Percentiles rank a stretch among this genome's conserved stretches.
Conservation (phyloP, 2,329 filamentous ascomycete genomes). For the Canariomyces notabilis region DNA sequence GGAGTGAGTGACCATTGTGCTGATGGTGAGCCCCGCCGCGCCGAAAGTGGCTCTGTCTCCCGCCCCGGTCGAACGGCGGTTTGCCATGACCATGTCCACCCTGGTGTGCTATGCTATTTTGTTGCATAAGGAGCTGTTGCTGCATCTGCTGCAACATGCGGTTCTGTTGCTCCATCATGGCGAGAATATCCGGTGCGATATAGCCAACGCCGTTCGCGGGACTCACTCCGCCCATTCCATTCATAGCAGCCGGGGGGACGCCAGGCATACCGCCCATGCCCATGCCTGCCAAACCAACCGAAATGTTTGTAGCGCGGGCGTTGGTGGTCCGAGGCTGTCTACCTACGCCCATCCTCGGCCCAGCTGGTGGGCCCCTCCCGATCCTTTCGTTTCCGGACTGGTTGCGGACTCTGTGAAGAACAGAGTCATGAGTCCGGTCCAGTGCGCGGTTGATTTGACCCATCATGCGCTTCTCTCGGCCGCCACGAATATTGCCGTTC, state of each 20-base stretch:
- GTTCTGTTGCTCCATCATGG: conserved; percentile 82
- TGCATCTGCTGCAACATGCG: conserved; percentile 77
- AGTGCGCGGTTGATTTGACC: conserved; percentile 79
- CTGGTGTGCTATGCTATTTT: conserved; percentile 36
- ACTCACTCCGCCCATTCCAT: conserved; percentile 26
- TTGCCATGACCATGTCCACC: conserved; percentile 41
- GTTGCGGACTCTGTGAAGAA: conserved; percentile 73
- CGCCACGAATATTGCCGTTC: conserved; percentile 54
- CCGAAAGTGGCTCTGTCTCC: conserved; percentile 49
- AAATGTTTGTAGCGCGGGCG: conserved; percentile 46
- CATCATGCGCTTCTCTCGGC: conserved; percentile 75
- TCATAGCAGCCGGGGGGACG: conserved; percentile 37
- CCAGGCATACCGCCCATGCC: conserved; percentile 38
- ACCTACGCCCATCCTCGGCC: conserved; percentile 55
- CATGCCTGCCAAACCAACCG: conserved; percentile 45
- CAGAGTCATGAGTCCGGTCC: conserved; percentile 70
- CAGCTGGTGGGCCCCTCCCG: conserved; percentile 63
- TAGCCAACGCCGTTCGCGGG: conserved; percentile 32
- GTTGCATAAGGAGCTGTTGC: conserved; percentile 51
- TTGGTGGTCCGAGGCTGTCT: conserved; percentile 47
- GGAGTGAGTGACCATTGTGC: conserved; percentile 33
- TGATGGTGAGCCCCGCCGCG: conserved; percentile 44
- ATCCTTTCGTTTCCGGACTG: conserved; percentile 72
- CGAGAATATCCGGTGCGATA: conserved; percentile 54
- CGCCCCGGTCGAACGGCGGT: conserved; percentile 72